Evolutionary conservation across 31 red algal species (phyloP).

Genomic region (Odonthalia washingtoniensis): DNA sequence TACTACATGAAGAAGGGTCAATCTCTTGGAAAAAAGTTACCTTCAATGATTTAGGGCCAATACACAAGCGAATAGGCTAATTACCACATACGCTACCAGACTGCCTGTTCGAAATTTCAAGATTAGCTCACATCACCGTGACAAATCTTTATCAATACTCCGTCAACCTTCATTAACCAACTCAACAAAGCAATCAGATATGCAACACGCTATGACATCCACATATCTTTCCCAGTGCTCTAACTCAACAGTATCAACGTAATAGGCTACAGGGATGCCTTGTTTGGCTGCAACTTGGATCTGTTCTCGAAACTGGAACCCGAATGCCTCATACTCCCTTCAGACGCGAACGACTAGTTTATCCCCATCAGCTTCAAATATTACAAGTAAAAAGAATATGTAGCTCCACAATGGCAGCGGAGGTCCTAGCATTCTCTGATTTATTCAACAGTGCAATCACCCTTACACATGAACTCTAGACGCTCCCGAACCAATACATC

Average conservation of each 20-base stretch:
- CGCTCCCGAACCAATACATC: too few species aligned
- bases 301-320: constrained; percentile 29
- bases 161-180: too few species aligned
- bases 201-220: too few species aligned
- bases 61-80: constrained; percentile 45
- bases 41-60: constrained; percentile 10
- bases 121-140: constrained; percentile 33
- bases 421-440: constrained; percentile 58
- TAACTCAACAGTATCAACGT: too few species aligned
- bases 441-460: constrained; percentile 7
- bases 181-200: too few species aligned
- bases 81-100: constrained; percentile 28
- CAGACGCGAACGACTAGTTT: constrained; percentile 19
- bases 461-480: too few species aligned
- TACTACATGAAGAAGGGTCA: too few species aligned
- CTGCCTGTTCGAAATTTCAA: constrained; percentile 43
- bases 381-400: constrained; percentile 17
- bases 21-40: background rate
- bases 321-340: constrained; percentile 23
- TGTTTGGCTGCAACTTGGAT: constrained; percentile 43
- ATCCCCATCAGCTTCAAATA: constrained; percentile 42
- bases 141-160: background rate
- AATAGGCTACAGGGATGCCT: constrained; percentile 21
- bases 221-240: too few species aligned
- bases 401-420: constrained; percentile 35